A percentile compares a stretch with the other conserved stretches of the same genome.
Evolutionary conservation across 2,329 filamentous ascomycete species (phyloP).

Genomic region (Madurella mycetomatis): DNA sequence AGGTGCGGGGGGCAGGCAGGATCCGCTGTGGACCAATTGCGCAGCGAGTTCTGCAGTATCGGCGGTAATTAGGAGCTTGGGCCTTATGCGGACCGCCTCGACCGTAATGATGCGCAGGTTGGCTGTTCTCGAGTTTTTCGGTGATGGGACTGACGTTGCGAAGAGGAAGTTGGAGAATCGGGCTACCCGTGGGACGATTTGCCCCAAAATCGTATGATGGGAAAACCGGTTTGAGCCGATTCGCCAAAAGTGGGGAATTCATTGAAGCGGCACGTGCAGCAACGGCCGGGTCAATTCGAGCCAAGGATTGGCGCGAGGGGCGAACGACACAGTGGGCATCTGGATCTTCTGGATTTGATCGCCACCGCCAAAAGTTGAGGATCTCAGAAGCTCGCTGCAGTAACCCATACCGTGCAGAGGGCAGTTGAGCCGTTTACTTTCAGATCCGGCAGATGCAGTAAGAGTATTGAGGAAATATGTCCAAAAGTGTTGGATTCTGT

Average conservation of each 20-base stretch:
- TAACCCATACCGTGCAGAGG: too few relatives aligned
- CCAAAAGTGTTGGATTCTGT: too few relatives aligned
- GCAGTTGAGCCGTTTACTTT: too few relatives aligned
- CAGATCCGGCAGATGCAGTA: too few relatives aligned
- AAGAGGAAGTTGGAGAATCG: constrained; percentile 13
- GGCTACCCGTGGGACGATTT: constrained; percentile 24
- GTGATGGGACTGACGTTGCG: constrained; percentile 12
- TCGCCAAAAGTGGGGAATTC: neutral
- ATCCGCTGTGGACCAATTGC: constrained; percentile 3
- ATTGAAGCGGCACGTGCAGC: neutral
- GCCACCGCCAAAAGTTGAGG: too few relatives aligned
- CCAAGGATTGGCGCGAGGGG: too few relatives aligned
- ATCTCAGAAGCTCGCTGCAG: too few relatives aligned
- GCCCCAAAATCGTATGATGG: constrained; percentile 25
- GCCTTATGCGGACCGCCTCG: constrained; percentile 2
- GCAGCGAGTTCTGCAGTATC: neutral
- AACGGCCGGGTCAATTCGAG: too few relatives aligned
- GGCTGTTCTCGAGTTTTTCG: constrained; percentile 2
- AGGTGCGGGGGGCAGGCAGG: neutral
- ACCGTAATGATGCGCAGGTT: constrained; percentile 1
- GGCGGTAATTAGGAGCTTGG: neutral
- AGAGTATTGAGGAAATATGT: too few relatives aligned
- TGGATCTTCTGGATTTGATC: too few relatives aligned
- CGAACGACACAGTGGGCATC: too few relatives aligned
- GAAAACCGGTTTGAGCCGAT: constrained; percentile 13